These are phyloP conservation scores for Tolypocladium ovalisporum DNA, from an alignment of 2,329 filamentous ascomycete species.

Conservation along the genomic window DNA sequence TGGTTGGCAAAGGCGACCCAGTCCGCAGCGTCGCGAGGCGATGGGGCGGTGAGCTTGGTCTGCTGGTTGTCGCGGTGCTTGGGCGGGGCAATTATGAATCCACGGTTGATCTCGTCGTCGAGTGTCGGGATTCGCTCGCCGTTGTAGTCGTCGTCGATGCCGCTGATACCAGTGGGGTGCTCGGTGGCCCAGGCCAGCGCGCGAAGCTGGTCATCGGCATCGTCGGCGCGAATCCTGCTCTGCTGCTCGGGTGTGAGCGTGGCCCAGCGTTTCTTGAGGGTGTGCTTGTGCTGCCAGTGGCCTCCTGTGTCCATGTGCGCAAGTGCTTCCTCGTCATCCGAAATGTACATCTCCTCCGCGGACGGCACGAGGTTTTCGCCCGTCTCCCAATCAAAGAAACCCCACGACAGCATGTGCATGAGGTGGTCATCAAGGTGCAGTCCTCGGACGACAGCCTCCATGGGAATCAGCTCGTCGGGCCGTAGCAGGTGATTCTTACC, in stretches of 20 bases:
- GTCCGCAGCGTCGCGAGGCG: constrained; percentile 7
- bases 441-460: constrained; percentile 41
- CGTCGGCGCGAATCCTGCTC: constrained; percentile 24
- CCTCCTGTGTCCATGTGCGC: constrained; percentile 18
- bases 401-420: constrained; percentile 50
- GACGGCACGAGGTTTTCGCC: constrained; percentile 39
- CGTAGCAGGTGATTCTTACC: constrained; percentile 35
- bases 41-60: constrained; percentile 6
- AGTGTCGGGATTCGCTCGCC: constrained; percentile 8
- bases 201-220: constrained; percentile 22
- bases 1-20: constrained; percentile 17
- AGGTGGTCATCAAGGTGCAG: constrained; percentile 43
- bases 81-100: constrained; percentile 15
- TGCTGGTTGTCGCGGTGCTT: constrained; percentile 1
- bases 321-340: constrained; percentile 30
- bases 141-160: neutral
- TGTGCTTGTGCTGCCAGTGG: constrained; percentile 34
- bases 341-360: constrained; percentile 39
- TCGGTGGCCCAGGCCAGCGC: constrained; percentile 21
- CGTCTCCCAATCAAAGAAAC: constrained; percentile 43
- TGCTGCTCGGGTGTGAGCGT: constrained; percentile 24
- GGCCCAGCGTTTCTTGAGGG: constrained; percentile 32
- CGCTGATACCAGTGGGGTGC: constrained; percentile 8
- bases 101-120: constrained; percentile 22
- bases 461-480: constrained; percentile 47